Base-by-base conservation (phyloP, 805 yeast genomes). In the Danielia reshetovae region DNA sequence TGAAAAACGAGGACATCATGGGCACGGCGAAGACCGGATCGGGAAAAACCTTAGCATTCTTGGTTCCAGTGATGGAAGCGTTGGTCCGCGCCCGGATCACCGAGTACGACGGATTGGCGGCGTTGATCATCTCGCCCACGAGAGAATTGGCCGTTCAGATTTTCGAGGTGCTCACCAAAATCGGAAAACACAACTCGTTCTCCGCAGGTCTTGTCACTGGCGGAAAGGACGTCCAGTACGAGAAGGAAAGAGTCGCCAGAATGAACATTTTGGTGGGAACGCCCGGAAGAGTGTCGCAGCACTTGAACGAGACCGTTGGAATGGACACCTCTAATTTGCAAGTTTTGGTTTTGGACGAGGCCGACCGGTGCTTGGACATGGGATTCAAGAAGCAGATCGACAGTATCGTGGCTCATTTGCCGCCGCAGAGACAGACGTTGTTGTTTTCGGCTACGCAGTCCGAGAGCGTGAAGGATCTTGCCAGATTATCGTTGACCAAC, bases 181-280 rank as follows among this genome's bases (percentile, higher is more conserved):
- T 88, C 34, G 97, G 96, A 15, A 75, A 79, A 29, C 69, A 75
- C 46, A 81, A 80, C 46, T 63, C 78, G 3, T 81, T 88, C 40
- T 82, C 94, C 5, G 96, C 96, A 1, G 96, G 96, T 39, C 66
- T 88, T 40, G 90, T 89, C 8, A 88, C 89, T 50, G 97, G 97
- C 32, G 97, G 97, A 24, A 87, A 89, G 54, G 95, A 87, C 54
- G 83, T 84, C 19, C 74, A 76, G 40, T 84, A 72, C 48, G 97
- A 88, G 57, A 75, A 76, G 42, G 95, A 85, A 34, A 74, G 97
- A 54, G 75, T 88, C 6, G 74, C 81, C 0, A 74, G 74, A 46
- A 80, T 88, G 61, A 89, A 88, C 57, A 84, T 88, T 28, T 65
- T 88, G 36, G 82, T 88, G 21, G 93, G 95, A 10, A 88, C 97